Evolutionary conservation across 208 protist genomes (phyloP), one percentile per base, ranked within the genome.

Genomic region (Trypanosoma cruzi): DNA sequence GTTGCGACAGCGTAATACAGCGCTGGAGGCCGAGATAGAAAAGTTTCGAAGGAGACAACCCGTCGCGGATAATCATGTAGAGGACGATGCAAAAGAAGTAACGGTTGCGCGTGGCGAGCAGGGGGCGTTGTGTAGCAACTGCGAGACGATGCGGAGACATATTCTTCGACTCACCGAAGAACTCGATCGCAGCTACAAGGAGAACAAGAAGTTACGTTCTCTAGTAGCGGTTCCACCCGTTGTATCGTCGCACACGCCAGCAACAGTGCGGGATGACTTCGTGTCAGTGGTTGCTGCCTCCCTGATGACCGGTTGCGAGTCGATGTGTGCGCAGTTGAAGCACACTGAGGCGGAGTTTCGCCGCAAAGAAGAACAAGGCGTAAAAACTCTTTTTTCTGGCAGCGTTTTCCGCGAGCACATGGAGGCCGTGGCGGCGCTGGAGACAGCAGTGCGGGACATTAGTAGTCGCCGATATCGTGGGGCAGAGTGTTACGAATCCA

Each of bases 261-360:
- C 58, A 63, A 69, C 2, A 53, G 34, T 57, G 46, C 34, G 64
- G 31, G 64, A 65, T 52, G 55, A 48, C 8, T 80, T 85, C 10
- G 48, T 49, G 44, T 49, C 14, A 13, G 59, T 58, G 24, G 63
- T 78, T 56, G 65, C 73, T 22, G 60, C 72, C 2, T 73, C 84
- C 14, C 67, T 93, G 18, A 63, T 80, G 7, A 46, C 71, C 26
- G 88, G 88, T 6, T 93, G 88, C 37, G 61, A 79, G 28, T 84
- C 88, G 14, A 44, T 93, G 14, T 59, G 73, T 20, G 62, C 68
- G 0, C 82, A 87, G 49, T 77, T 90, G 11, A 66, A 60, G 44
- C 65, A 66, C 29, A 42, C 78, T 4, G 59, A 79, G 5, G 70
- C 79, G 28, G 76, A 78, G 22, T 69, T 73, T 34, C 64, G 77